Evolutionary conservation across 352 stramenopile species (phyloP).

Genomic region (Phytopythium ostracodes): DNA sequence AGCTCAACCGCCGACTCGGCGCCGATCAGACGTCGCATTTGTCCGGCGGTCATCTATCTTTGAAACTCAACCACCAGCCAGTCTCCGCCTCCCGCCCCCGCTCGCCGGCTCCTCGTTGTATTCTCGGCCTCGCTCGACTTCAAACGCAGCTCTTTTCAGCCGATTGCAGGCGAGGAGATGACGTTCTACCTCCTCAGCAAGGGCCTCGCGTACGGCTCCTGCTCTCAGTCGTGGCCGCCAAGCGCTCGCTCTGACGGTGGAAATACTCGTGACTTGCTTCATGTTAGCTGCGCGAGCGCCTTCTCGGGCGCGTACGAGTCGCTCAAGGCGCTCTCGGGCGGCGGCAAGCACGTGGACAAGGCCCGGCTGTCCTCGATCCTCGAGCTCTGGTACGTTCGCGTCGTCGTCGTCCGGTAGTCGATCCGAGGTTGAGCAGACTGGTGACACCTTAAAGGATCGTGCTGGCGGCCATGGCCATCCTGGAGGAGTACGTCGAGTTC

Average conservation of each 20-base stretch:
- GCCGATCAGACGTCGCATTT: not conserved
- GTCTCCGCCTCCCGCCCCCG: not conserved
- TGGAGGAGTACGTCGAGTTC: conserved; percentile 67
- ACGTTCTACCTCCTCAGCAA: conserved; percentile 72
- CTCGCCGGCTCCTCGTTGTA: not conserved
- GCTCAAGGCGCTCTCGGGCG: conserved; percentile 59
- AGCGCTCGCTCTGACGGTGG: not conserved
- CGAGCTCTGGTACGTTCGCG: conserved; percentile 47
- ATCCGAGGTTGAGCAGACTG: not conserved
- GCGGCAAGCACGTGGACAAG: conserved; percentile 50
- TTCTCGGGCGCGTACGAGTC: conserved; percentile 66
- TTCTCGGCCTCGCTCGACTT: not conserved
- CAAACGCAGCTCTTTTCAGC: not conserved
- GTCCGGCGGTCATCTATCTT: not conserved
- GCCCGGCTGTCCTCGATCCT: conserved; percentile 43
- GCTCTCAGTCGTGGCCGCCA: not conserved
- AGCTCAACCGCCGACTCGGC: not conserved
- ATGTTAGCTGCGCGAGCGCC: conserved; percentile 42
- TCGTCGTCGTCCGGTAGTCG: too few relatives aligned
- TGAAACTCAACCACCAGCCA: not conserved
- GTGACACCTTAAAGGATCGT: conserved; percentile 35
- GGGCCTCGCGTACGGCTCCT: conserved; percentile 47
- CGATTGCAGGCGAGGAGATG: conserved; percentile 23
- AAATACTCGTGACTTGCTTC: not conserved
- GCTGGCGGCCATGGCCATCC: conserved; percentile 44